Base-by-base conservation (phyloP, 768 basidiomycete genomes). In the Auricularia auricula-judae region DNA sequence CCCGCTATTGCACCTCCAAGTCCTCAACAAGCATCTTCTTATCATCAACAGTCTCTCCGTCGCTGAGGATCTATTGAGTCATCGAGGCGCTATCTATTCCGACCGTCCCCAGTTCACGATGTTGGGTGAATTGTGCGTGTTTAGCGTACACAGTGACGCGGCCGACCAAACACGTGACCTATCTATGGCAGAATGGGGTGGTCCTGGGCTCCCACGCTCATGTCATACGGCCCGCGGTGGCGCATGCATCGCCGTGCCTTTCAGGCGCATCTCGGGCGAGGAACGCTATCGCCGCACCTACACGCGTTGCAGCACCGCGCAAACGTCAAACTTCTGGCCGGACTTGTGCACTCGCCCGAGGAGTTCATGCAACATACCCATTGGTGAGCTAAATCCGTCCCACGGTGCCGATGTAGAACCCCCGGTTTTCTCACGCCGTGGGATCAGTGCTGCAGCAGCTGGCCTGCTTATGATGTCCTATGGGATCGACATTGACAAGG, bases 11-110 rank as follows among this genome's bases (percentile, higher is more conserved):
- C 47, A 51, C 47, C 21, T 51, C 4, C 47, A 21, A 16, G 18
- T 51, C 21, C 16, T 51, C 18, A 16, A 51, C 47, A 66, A 65
- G n/a, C 70, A 70, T 54, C 62, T 69, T 4, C 36, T 75, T 23
- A 60, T 75, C 12, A 43, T 75, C 47, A 77, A 76, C 67, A 70
- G 68, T 33, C 69, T 70, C 54, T 68, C 69, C 54, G 68, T 71
- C 14, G 75, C 72, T 1, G 62, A 56, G 4, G 80, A 81, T 8
- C 69, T 81, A 11, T 68, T 80, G 18, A 76, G 78, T 16, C 73
- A 74, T 36, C 73, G 75, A 12, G 66, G 67, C 33, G 54, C 43
- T 16, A 69, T 72, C 42, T 74, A 72, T 64, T 72, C 71, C 4
- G 67, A 67, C 67, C 65, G 74, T 67, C 73, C 74, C 2, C 56